Base-by-base conservation (phyloP, 352 stramenopile species). In the Phytophthora ramorum region DNA sequence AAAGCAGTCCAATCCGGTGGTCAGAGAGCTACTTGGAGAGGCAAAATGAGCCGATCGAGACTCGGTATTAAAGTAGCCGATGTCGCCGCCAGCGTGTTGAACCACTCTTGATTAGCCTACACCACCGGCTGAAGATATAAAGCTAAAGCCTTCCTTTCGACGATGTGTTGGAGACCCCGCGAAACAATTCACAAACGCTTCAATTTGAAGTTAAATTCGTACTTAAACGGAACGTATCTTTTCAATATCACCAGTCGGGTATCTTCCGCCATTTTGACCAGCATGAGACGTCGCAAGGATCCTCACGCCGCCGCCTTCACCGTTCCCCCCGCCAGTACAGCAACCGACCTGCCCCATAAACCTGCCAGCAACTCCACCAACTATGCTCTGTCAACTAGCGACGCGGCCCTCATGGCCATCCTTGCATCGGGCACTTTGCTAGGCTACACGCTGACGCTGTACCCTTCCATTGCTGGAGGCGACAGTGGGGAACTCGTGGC, bases 401-500 rank as follows among this genome's bases (percentile, higher is more conserved):
- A 75, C 32, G 22, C 51, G 13, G 61, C 48, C n/a, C 48, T 24
- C 0, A 35, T 76, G 19, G 8, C 26, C 1, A n/a, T 66, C 3
- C 48, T 79, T 8, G 57, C 66, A 12, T 19, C 32, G 26, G 57
- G 51, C 7, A 67, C 61, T 44, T 71, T 97, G 14, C 44, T 60
- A 2, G 68, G 95, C 13, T 98, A 98, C 71, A 52, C 79, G 1
- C 55, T 72, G 50, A 98, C 93, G 16, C 59, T 93, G 24, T 96
- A 94, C 43, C 83, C 87, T 13, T 93, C 89, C 0, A 88, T 98
- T 7, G 87, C 89, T 13, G 93, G 95, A 7, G 95, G 93, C 16
- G 93, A 98, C 77, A 88, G 87, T 52, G 95, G 95, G 13, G 94
- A 98, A 55, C 76, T 99, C 1, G 88, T 98, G 30, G 93, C 95